Evolutionary conservation across 495 filamentous ascomycete species (phyloP), one percentile per base, ranked within the genome.

Genomic region (Tetracladium setigerum): DNA sequence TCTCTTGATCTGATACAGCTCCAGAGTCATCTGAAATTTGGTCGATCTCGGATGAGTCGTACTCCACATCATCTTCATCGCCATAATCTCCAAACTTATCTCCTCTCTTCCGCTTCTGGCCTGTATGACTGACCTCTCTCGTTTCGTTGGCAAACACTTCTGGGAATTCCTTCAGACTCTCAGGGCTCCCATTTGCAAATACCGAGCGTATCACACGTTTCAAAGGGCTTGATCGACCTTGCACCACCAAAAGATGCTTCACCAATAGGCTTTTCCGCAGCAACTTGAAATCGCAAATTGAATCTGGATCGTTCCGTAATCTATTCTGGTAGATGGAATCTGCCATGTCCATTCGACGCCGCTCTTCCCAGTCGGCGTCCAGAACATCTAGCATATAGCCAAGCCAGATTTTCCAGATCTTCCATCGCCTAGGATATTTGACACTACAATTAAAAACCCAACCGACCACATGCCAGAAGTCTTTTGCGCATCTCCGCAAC

Each of bases 391-490:
- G 62, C 78, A 95, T 85, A 35, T 83, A 82, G 22, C 82, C 77
- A 4, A 96, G 69, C 86, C 88, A 95, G 6, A 78, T 61, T 48
- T 74, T 81, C 92, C 92, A 98, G 56, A 78, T 72, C 46, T 74
- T 76, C 92, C 92, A 98, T 17, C 89, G 69, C 33, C 73, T 74
- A 4, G 68, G 67, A 45, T 90, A 72, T 35, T 72, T 62, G 2
- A 87, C 73, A 13, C 87, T 88, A 65, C 92, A 98, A 54, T 89
- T 90, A 62, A 96, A 95, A 0, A 86, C 82, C 92, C 92, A 97
- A 4, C 92, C 92, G 1, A 91, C 79, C 0, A 84, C 75, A 34
- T 84, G 77, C 87, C 94, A 98, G 52, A 97, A 91, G 57, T 95
- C 87, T 19, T 84, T 79, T 0, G 82, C 87, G 15, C 77, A 72